Base-by-base conservation (phyloP, 257 asterid genomes). In the Paraleonurus japonicus region DNA sequence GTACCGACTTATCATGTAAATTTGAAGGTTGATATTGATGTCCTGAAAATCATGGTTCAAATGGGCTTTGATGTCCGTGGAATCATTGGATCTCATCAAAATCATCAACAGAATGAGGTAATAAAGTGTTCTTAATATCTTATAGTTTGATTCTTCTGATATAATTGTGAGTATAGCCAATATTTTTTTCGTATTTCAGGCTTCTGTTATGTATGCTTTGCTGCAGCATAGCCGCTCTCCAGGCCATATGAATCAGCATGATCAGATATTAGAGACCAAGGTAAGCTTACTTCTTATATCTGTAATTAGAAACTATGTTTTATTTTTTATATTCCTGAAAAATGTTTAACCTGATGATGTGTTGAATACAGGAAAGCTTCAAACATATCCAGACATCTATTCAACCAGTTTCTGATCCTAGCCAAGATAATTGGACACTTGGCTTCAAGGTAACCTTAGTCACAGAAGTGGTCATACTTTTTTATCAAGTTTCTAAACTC, bases 51-150 rank as follows among this genome's bases (percentile, higher is more conserved):
- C 27, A 76, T 84, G 85, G 78, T 45, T 27, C 63, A 4, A 32
- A 75, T 70, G 84, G 92, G 92, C 37, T 84, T 82, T 55, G 83
- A 81, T 51, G 30, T 70, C 9, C 37, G 71, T 41, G 85, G 81
- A 66, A 71, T 87, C 48, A 68, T 84, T 39, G 82, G 77, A 69
- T 84, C 84, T 67, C 78, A 79, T 66, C 83, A 66, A 61, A 76
- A 72, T 78, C 72, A 79, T 67, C 65, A 35, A 16, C 82, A 84
- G 69, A 88, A 88, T 72, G 78, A 85, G 95, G 95, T 85, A 60
- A 7, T 9, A 3, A 48, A 59, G 15, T 47, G 75, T 51, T 57
- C 63, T n/a, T n/a, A n/a, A n/a, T n/a, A n/a, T n/a, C n/a, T 58
- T 20, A 12, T 9, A 28, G 26, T 32, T 50, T 50, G 13, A 65